Base-by-base conservation (phyloP, 1,139 yeast species). In the Arxiozyma telluris region DNA sequence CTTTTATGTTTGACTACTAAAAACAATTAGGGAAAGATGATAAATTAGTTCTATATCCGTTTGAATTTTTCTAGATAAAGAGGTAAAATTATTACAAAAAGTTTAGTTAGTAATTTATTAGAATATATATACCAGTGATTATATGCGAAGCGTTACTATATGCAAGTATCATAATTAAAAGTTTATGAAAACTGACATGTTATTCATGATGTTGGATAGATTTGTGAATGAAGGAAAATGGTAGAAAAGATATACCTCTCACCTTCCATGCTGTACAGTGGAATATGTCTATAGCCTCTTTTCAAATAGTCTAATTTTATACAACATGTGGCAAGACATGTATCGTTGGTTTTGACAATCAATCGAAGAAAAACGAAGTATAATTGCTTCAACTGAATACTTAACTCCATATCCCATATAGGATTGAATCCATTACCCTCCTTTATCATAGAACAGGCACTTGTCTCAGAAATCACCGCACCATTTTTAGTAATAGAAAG, bases 171-270 rank as follows among this genome's bases (percentile, higher is more conserved):
- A 34, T 34, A 34, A 34, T 34, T 34, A 34, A 4, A 34, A 4
- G 39, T 15, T 34, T 34, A 6, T 15, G n/a, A 34, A 34, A 34
- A 34, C 5, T 12, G 3, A 12, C 6, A 34, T 3, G 17, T 4
- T 34, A 2, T 15, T 22, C 38, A 46, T 20, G 52, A 47, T 38
- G 39, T n/a, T 34, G 49, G 43, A 34, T 22, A 22, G 12, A 49
- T 34, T 34, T 43, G 42, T 6, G 62, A 55, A 52, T 57, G 55
- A 30, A 89, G 77, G 67, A 90, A 87, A 39, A 90, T 67, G 2
- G 90, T 83, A 7, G 96, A 86, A 67, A 87, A 87, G 7, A 87
- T 80, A 60, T 83, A 81, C 62, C 84, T 88, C 65, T 90, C 96
- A 1, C 98, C 98, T 56, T 82, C 81, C 38, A 76, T 64, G 65